Evolutionary conservation across 208 protist species (phyloP).

Genomic region (Trypanosoma lewisi): DNA sequence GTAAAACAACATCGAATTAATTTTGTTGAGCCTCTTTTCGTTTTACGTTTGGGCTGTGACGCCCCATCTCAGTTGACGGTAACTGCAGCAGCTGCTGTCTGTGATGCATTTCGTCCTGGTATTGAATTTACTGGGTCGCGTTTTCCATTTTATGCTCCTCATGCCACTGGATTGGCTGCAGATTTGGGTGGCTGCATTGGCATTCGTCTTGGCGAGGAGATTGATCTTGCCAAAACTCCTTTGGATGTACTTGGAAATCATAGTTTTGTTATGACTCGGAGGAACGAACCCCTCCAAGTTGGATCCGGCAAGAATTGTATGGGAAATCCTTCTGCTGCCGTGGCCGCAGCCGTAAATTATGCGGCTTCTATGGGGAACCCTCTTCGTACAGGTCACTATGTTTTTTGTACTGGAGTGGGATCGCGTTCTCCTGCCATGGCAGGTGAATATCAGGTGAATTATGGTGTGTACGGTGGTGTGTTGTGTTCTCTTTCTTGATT

Average conservation of each 20-base stretch:
- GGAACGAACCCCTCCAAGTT: conserved; percentile 68
- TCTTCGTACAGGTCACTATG: conserved; percentile 37
- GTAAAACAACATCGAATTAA: conserved; percentile 54
- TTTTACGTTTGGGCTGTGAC: conserved; percentile 37
- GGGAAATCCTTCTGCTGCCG: conserved; percentile 36
- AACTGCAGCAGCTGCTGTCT: conserved; percentile 19
- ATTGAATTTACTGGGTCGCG: conserved; percentile 75
- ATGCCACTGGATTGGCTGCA: conserved; percentile 49
- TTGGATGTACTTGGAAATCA: conserved; percentile 28
- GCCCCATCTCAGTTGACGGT: conserved; percentile 25
- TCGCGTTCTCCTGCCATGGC: conserved; percentile 41
- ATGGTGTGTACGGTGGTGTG: conserved; percentile 51
- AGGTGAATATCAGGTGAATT: conserved; percentile 73
- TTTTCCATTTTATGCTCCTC: conserved; percentile 80
- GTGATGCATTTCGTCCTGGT: conserved; percentile 35
- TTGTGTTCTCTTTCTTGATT: conserved; percentile 26
- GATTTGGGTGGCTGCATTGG: conserved; percentile 66
- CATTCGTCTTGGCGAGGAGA: conserved; percentile 42
- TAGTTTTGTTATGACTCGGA: conserved; percentile 57
- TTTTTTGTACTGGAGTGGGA: conserved; percentile 62
- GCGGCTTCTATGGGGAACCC: conserved; percentile 52
- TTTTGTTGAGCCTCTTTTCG: conserved; percentile 65
- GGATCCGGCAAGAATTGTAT: conserved; percentile 56
- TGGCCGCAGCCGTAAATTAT: conserved; percentile 48
- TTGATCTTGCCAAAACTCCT: conserved; percentile 19